These are phyloP conservation scores for Diaporthe sp. DNA, from an alignment of 2,329 filamentous ascomycete genomes.

Conservation along the genomic window DNA sequence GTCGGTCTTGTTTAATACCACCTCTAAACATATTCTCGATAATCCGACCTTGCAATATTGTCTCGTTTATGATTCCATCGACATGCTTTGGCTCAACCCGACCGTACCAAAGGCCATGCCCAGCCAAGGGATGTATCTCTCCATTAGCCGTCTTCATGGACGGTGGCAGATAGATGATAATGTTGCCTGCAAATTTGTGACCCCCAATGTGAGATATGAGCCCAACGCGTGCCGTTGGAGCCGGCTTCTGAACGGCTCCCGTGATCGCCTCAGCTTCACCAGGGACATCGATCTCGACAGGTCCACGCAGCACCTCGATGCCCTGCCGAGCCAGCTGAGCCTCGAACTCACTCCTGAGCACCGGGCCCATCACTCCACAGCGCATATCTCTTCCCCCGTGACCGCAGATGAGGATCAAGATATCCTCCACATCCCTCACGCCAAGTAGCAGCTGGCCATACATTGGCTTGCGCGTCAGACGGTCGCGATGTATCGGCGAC, in stretches of 20 bases:
- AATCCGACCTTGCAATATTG: constrained; percentile 75
- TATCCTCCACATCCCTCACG: constrained; percentile 74
- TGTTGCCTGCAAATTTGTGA: constrained; percentile 88
- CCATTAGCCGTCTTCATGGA: constrained; percentile 56
- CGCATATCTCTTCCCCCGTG: constrained; percentile 86
- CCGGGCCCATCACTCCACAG: constrained; percentile 85
- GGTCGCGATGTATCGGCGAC: constrained; percentile 69
- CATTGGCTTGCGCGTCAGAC: constrained; percentile 64
- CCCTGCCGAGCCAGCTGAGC: constrained; percentile 66
- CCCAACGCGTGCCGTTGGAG: constrained; percentile 70
- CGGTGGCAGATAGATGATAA: constrained; percentile 84
- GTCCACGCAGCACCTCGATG: constrained; percentile 62
- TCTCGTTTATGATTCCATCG: constrained; percentile 81
- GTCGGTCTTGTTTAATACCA: constrained; percentile 70
- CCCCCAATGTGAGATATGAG: constrained; percentile 86
- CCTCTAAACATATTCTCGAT: constrained; percentile 81
- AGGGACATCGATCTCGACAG: constrained; percentile 57
- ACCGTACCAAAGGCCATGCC: constrained; percentile 86
- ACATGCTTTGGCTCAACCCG: constrained; percentile 82
- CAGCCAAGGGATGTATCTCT: constrained; percentile 70
- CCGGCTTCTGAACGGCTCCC: constrained; percentile 41
- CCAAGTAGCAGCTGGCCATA: constrained; percentile 66
- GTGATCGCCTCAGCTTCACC: constrained; percentile 45
- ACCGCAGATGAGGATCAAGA: constrained; percentile 88
- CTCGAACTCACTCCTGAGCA: constrained; percentile 80